phyloP scores from a whole-genome alignment of 2,329 filamentous ascomycete genomes.

The Colletotrichum musicola region DNA sequence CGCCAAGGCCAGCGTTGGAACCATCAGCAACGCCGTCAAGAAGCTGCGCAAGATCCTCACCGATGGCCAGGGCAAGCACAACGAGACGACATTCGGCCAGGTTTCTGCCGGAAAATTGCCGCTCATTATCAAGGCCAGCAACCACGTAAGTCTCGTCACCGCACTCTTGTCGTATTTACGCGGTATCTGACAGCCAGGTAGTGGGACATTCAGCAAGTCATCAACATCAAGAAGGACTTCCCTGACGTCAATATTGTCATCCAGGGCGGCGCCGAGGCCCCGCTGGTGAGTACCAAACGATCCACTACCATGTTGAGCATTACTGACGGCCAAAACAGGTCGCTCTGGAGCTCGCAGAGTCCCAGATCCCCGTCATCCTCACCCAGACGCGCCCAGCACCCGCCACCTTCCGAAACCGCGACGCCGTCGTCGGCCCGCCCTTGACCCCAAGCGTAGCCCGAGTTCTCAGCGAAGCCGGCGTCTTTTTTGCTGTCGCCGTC shows the following conservation, averaged over 20 bases:
- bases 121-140: slow-evolving; percentile 52
- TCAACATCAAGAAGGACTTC: slow-evolving; percentile 53
- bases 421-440: slow-evolving; percentile 56
- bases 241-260: slow-evolving; percentile 51
- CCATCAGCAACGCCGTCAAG: slow-evolving; percentile 44
- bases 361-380: slow-evolving; percentile 58
- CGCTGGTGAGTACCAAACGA: slow-evolving; percentile 45
- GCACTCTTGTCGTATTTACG: background rate
- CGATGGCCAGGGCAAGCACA: slow-evolving; percentile 50
- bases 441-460: slow-evolving; percentile 54
- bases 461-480: slow-evolving; percentile 55
- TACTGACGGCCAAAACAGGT: slow-evolving; percentile 43
- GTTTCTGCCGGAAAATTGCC: slow-evolving; percentile 54
- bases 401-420: slow-evolving; percentile 51
- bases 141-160: slow-evolving; percentile 22
- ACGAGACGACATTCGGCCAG: slow-evolving; percentile 50
- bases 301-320: background rate
- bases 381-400: slow-evolving; percentile 52
- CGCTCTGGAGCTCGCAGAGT: slow-evolving; percentile 53
- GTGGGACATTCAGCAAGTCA: slow-evolving; percentile 56
- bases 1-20: slow-evolving; percentile 45
- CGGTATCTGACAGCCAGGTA: slow-evolving; percentile 26
- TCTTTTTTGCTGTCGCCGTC: slow-evolving; percentile 51
- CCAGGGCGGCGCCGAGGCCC: slow-evolving; percentile 54
- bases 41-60: slow-evolving; percentile 52